phyloP scores from a whole-genome alignment of 306 rosid genomes.

The Prunus padus region DNA sequence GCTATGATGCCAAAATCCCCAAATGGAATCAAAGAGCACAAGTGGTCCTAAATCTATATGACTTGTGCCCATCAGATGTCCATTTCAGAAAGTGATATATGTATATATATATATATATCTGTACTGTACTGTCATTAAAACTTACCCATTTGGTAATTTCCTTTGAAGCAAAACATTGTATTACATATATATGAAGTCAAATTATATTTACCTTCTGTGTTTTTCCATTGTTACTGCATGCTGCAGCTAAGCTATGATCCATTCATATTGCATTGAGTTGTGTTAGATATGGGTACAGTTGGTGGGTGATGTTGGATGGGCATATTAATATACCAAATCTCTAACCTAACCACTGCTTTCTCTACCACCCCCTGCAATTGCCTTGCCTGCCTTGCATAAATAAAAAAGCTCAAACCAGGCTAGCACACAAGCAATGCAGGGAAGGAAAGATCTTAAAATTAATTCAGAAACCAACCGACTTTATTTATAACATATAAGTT shows the following conservation, averaged over 20 bases:
- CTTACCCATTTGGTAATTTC: not conserved
- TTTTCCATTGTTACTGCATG: not conserved
- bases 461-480: slow-evolving; percentile 11
- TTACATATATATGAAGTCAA: not conserved
- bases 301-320: slow-evolving; percentile 15
- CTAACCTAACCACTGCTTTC: slow-evolving; percentile 10
- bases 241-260: not conserved
- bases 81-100: not conserved
- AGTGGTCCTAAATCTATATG: slow-evolving; percentile 37
- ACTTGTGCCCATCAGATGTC: not conserved
- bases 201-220: not conserved
- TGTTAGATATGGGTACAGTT: slow-evolving; percentile 7
- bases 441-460: not conserved
- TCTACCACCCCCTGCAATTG: slow-evolving; percentile 2
- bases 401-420: not conserved
- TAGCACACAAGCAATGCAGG: too few relatives aligned
- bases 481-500: not conserved
- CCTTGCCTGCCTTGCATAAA: not conserved
- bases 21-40: not conserved
- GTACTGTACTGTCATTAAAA: not conserved
- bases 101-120: too few relatives aligned
- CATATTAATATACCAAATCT: slow-evolving; percentile 8
- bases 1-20: slow-evolving; percentile 16
- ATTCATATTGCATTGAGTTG: not conserved
- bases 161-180: not conserved